Evolutionary conservation across 768 basidiomycete species (phyloP).

Genomic region (Tubosaeta sp.): DNA sequence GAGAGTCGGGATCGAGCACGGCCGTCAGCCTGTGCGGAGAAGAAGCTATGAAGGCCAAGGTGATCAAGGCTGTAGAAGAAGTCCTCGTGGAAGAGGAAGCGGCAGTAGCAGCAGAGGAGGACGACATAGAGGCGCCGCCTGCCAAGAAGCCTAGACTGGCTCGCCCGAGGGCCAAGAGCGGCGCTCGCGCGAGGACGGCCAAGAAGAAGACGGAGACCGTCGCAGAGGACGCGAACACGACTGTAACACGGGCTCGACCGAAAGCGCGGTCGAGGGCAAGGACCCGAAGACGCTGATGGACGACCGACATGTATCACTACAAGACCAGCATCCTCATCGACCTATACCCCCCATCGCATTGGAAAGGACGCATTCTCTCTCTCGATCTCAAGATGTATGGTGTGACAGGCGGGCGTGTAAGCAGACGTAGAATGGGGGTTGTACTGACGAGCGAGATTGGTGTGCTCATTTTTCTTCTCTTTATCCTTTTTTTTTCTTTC

Average conservation of each 20-base stretch:
- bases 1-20: constrained; percentile 30
- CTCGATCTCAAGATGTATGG: constrained; percentile 23
- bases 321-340: constrained; percentile 12
- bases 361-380: constrained; percentile 17
- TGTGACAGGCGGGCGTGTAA: constrained; percentile 3
- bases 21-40: constrained; percentile 31
- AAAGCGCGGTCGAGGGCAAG: constrained; percentile 30
- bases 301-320: constrained; percentile 6
- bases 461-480: constrained; percentile 6
- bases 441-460: constrained; percentile 15
- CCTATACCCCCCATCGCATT: constrained; percentile 21
- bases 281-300: constrained; percentile 28
- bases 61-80: constrained; percentile 9
- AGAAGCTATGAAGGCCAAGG: constrained; percentile 22
- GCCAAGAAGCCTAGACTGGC: constrained; percentile 19
- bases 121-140: constrained; percentile 6
- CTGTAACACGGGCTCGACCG: constrained; percentile 27
- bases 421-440: constrained; percentile 15
- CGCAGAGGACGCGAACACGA: constrained; percentile 9
- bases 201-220: constrained; percentile 15
- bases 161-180: constrained; percentile 21
- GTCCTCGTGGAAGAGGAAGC: constrained; percentile 12
- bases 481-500: not conserved
- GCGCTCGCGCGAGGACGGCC: constrained; percentile 15
- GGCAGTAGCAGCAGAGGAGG: constrained; percentile 16